phyloP scores from a whole-genome alignment of 768 basidiomycete species.

The Tylopilus subfusipes region DNA sequence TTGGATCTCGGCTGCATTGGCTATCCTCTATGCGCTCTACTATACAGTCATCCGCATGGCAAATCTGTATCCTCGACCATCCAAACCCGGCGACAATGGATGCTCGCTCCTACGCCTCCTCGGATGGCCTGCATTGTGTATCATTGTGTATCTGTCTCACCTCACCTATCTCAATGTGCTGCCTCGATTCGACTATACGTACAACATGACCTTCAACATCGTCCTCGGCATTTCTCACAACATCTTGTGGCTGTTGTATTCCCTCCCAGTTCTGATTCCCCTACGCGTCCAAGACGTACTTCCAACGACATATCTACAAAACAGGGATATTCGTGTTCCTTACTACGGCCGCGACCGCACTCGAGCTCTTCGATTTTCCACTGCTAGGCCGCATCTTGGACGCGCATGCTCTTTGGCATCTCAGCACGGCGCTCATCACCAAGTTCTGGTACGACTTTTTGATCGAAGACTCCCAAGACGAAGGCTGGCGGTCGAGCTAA shows the following conservation, averaged over 20 bases:
- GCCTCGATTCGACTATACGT: slow-evolving; percentile 86
- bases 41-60: slow-evolving; percentile 72
- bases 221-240: slow-evolving; percentile 76
- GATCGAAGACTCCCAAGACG: slow-evolving; percentile 65
- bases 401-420: slow-evolving; percentile 93
- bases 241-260: slow-evolving; percentile 73
- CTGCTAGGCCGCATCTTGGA: slow-evolving; percentile 74
- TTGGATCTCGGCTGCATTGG: slow-evolving; percentile 84
- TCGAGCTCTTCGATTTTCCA: slow-evolving; percentile 92
- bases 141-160: slow-evolving; percentile 61
- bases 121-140: slow-evolving; percentile 52
- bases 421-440: slow-evolving; percentile 75
- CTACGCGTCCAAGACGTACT: slow-evolving; percentile 49
- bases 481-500: slow-evolving; percentile 56
- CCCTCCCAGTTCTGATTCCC: slow-evolving; percentile 57
- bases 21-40: slow-evolving; percentile 80
- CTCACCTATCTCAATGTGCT: slow-evolving; percentile 72
- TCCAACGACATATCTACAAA: slow-evolving; percentile 52
- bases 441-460: slow-evolving; percentile 86
- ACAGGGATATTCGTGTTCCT: slow-evolving; percentile 60
- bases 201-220: slow-evolving; percentile 88
- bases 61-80: slow-evolving; percentile 56
- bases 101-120: slow-evolving; percentile 15
- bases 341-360: slow-evolving; percentile 67
- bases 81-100: slow-evolving; percentile 24